Conservation (phyloP, 768 basidiomycete genomes). For the Arthromyces matolae region DNA sequence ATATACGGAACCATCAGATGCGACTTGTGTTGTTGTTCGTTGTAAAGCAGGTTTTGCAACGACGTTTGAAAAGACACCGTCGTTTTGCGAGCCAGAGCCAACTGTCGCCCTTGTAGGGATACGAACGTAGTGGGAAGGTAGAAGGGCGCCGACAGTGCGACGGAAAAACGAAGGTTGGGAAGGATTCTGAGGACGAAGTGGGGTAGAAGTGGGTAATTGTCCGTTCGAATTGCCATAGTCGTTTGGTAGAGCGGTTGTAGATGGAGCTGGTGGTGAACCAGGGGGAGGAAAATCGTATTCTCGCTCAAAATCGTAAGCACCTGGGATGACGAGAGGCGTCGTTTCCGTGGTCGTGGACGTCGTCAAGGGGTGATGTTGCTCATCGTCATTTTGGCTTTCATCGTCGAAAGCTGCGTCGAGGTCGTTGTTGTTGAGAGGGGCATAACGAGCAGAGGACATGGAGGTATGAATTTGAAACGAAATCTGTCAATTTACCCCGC, state of each 20-base stretch:
- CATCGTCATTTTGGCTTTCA: conserved; percentile 17
- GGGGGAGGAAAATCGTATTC: conserved; percentile 76
- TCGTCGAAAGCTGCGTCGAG: conserved; percentile 20
- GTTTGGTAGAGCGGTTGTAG: conserved; percentile 57
- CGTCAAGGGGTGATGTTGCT: conserved; percentile 5
- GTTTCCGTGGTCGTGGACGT: background rate
- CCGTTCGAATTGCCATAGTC: conserved; percentile 68
- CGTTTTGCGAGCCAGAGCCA: conserved; percentile 80
- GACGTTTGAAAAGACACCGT: conserved; percentile 95
- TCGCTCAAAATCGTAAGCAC: conserved; percentile 76
- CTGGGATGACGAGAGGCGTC: conserved; percentile 27
- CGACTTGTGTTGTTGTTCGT: conserved; percentile 37
- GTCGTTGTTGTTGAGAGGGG: too few relatives aligned
- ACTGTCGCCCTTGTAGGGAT: conserved; percentile 44
- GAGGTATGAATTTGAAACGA: too few relatives aligned
- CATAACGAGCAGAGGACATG: conserved; percentile 4
- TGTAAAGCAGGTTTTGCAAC: conserved; percentile 88
- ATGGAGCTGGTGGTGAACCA: conserved; percentile 67
- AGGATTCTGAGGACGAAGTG: conserved; percentile 7
- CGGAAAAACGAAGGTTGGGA: conserved; percentile 51
- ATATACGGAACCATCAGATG: conserved; percentile 53
- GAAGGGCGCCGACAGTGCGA: conserved; percentile 53
- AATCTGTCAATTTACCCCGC: too few relatives aligned
- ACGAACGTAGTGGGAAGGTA: conserved; percentile 63
- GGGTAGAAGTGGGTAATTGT: conserved; percentile 75